phyloP scores from a whole-genome alignment of 2,329 filamentous ascomycete species.

The Diaporthe vexans region DNA sequence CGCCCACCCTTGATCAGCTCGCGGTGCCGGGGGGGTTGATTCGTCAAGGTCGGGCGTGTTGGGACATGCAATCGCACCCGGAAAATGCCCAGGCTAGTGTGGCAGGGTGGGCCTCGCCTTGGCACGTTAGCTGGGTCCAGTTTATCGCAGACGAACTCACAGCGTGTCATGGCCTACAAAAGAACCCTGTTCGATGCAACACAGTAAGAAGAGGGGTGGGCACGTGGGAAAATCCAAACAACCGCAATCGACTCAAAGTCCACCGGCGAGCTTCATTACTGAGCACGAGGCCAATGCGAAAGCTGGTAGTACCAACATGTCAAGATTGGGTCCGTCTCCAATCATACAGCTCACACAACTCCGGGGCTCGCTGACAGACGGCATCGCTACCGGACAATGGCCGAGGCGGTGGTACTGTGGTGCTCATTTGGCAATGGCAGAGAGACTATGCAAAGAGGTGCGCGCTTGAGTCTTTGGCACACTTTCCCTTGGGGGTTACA shows the following conservation, averaged over 20 bases:
- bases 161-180: constrained; percentile 30
- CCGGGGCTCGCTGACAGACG: too few species aligned
- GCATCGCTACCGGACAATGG: constrained; percentile 28
- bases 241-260: background rate
- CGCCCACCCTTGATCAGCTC: constrained; percentile 12
- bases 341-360: too few species aligned
- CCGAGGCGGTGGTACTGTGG: constrained; percentile 23
- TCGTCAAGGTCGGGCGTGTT: constrained; percentile 21
- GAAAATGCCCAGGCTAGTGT: background rate
- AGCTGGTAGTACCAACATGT: too few species aligned
- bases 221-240: constrained; percentile 26
- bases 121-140: constrained; percentile 18
- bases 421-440: background rate
- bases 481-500: constrained; percentile 12
- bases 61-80: constrained; percentile 14
- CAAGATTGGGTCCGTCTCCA: too few species aligned
- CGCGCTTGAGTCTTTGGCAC: constrained; percentile 24
- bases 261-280: constrained; percentile 2
- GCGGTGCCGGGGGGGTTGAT: too few species aligned
- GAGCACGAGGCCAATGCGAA: too few species aligned
- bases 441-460: background rate
- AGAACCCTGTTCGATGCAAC: constrained; percentile 34
- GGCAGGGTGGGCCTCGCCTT: constrained; percentile 16
- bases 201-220: constrained; percentile 25
- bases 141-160: constrained; percentile 10